Percentiles rank a stretch among this genome's conserved stretches.
Evolutionary conservation across 768 basidiomycete species (phyloP).

Genomic region (Lactifluus subvellereus): DNA sequence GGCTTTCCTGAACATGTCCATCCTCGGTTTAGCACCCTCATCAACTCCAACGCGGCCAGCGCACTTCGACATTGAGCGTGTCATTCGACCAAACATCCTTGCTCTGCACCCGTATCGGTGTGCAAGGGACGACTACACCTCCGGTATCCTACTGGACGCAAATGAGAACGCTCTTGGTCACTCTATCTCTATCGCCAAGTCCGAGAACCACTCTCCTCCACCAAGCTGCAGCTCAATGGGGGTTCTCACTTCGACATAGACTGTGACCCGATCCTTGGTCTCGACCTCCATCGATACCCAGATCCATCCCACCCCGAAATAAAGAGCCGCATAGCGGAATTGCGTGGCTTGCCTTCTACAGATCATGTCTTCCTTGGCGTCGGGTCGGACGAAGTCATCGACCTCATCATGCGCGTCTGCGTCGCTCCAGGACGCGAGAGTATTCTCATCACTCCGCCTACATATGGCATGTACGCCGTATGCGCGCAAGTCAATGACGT

Average conservation of each 20-base stretch:
- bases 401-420: constrained; percentile 86
- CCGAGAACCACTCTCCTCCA: constrained; percentile 10
- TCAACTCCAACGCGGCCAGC: constrained; percentile 46
- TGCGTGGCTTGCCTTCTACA: constrained; percentile 59
- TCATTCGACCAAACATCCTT: constrained; percentile 93
- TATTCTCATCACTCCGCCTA: constrained; percentile 87
- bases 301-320: constrained; percentile 81
- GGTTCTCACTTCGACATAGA: constrained; percentile 27
- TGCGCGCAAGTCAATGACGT: constrained; percentile 95
- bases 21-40: constrained; percentile 52
- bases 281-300: constrained; percentile 86
- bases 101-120: constrained; percentile 89
- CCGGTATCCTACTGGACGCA: constrained; percentile 90
- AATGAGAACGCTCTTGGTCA: constrained; percentile 96
- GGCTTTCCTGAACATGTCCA: constrained; percentile 42
- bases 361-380: constrained; percentile 87
- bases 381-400: constrained; percentile 95
- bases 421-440: constrained; percentile 73
- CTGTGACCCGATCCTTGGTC: constrained; percentile 36
- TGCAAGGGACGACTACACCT: constrained; percentile 91
- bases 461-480: constrained; percentile 97
- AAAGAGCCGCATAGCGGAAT: constrained; percentile 64
- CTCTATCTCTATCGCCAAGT: constrained; percentile 60
- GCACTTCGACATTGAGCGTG: constrained; percentile 79
- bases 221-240: constrained; percentile 21